Conservation (phyloP, 805 yeast species). For the Candida piceae region DNA sequence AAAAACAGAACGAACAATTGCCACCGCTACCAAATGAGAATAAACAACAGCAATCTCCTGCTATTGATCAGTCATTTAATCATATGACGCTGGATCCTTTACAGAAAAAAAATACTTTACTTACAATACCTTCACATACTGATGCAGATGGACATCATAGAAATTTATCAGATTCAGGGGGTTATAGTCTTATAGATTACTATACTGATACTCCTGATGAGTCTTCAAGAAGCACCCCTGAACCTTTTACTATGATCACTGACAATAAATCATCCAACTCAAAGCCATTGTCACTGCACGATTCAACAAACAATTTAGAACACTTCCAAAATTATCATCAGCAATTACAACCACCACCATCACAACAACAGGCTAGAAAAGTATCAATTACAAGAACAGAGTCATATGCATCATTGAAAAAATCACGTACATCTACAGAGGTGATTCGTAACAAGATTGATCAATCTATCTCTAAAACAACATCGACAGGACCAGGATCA, state of each 20-base stretch:
- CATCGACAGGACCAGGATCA: no score
- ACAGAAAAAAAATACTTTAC: not conserved
- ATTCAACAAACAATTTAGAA: not conserved
- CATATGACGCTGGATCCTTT: not conserved
- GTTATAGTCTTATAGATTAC: not conserved
- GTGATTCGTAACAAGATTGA: constrained; percentile 19
- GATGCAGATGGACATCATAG: not conserved
- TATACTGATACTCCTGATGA: not conserved
- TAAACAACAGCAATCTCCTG: not conserved
- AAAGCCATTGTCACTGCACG: not conserved
- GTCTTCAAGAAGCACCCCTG: not conserved
- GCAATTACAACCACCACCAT: not conserved
- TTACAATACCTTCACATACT: not conserved
- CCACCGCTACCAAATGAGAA: not conserved
- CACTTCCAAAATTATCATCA: constrained; percentile 1
- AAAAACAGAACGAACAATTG: not conserved
- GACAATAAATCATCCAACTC: not conserved
- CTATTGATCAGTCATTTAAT: not conserved
- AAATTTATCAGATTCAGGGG: not conserved
- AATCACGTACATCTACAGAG: constrained; percentile 21
- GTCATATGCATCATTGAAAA: constrained; percentile 19
- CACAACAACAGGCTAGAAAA: constrained; percentile 1
- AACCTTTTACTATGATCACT: not conserved
- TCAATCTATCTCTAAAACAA: constrained; percentile 11
- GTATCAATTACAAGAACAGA: constrained; percentile 19